A percentile compares a stretch with the other conserved stretches of the same genome.
Conservation (phyloP, 2,329 filamentous ascomycete species). For the Alternaria triticimaculans region DNA sequence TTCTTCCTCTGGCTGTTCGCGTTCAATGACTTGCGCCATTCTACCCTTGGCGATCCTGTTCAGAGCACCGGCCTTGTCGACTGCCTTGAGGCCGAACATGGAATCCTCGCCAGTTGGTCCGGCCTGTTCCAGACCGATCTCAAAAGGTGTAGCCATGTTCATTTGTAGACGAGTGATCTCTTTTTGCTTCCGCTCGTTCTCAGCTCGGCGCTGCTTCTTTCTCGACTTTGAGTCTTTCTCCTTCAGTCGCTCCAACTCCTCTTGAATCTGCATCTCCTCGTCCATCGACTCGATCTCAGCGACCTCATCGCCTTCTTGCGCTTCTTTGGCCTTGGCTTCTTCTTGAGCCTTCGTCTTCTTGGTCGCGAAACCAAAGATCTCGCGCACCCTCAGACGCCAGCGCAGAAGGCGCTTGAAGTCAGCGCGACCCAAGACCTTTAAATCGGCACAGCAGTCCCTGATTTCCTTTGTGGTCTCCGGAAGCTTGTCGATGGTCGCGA, state of each 20-base stretch:
- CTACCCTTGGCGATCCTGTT: conserved; percentile 75
- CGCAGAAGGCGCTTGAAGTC: conserved; percentile 90
- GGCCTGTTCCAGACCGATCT: conserved; percentile 89
- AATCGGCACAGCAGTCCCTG: conserved; percentile 66
- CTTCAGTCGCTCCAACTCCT: conserved; percentile 81
- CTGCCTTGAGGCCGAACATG: conserved; percentile 84
- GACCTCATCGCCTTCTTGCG: conserved; percentile 67
- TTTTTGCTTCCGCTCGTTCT: conserved; percentile 93
- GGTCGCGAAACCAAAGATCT: conserved; percentile 84
- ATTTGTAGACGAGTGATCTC: conserved; percentile 97
- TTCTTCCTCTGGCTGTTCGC: conserved; percentile 56
- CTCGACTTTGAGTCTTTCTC: conserved; percentile 78
- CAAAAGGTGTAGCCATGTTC: conserved; percentile 94
- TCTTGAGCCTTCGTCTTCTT: conserved; percentile 67
- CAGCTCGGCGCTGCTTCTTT: conserved; percentile 82
- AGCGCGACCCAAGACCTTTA: conserved; percentile 90
- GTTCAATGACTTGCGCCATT: conserved; percentile 72
- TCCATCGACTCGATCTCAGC: conserved; percentile 89
- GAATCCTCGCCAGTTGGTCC: conserved; percentile 79
- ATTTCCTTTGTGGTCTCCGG: conserved; percentile 69
- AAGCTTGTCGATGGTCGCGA: conserved; percentile 84
- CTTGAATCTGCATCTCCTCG: conserved; percentile 88
- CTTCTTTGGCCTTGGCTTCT: conserved; percentile 53
- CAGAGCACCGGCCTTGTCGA: conserved; percentile 77
- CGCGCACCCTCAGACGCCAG: conserved; percentile 88